Evolutionary conservation across 2,329 filamentous ascomycete genomes (phyloP).

Genomic region (Xylogone sp.): DNA sequence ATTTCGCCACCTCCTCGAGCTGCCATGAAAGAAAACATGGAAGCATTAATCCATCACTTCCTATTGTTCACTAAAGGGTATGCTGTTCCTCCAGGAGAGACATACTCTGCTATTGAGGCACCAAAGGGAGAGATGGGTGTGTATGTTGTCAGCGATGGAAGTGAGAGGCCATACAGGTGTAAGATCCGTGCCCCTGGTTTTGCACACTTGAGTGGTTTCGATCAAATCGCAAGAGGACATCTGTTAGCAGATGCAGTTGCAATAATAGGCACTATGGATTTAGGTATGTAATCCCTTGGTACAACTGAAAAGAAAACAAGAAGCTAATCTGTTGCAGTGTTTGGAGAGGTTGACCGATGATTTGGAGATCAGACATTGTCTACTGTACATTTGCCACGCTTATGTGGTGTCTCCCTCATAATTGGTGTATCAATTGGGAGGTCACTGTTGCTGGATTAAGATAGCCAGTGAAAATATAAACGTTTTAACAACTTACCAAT

Average conservation of each 20-base stretch:
- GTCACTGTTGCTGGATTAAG: constrained; percentile 19
- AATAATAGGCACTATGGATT: constrained; percentile 86
- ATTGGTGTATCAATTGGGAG: constrained; percentile 4
- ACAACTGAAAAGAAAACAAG: constrained; percentile 6
- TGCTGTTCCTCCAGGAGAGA: constrained; percentile 93
- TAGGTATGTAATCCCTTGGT: constrained; percentile 53
- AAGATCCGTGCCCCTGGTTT: constrained; percentile 97
- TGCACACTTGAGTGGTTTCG: constrained; percentile 89
- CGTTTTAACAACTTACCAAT: not conserved
- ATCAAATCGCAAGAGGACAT: constrained; percentile 89
- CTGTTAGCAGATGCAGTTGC: constrained; percentile 94
- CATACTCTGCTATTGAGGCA: constrained; percentile 97
- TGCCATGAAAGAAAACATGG: constrained; percentile 99
- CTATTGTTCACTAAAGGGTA: constrained; percentile 98
- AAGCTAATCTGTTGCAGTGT: constrained; percentile 22
- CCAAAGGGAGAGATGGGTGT: constrained; percentile 99
- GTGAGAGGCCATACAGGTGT: constrained; percentile 93
- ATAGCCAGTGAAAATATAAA: constrained; percentile 12
- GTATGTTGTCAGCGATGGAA: constrained; percentile 92
- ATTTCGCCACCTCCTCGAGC: constrained; percentile 90
- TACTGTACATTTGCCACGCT: constrained; percentile 5
- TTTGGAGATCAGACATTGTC: constrained; percentile 1
- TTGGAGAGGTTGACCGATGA: constrained; percentile 49
- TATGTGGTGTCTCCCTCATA: constrained; percentile 13
- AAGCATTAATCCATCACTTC: constrained; percentile 98